These are phyloP conservation scores for Spathaspora girioi DNA, from an alignment of 805 yeast species.

Conservation along the genomic window DNA sequence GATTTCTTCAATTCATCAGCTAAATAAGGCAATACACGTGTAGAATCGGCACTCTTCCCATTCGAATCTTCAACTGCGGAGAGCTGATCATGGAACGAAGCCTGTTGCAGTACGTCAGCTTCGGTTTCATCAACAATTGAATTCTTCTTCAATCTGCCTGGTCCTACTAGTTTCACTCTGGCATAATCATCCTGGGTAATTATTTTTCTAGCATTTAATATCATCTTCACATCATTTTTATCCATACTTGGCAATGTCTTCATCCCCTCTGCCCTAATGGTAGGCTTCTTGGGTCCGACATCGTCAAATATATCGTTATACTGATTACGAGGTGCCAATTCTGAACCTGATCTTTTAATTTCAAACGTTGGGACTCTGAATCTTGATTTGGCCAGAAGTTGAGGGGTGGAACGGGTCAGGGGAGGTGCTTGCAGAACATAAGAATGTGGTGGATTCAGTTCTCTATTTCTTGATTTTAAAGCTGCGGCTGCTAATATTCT, in stretches of 20 bases:
- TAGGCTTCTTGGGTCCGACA: conserved; percentile 17
- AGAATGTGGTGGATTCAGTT: neutral
- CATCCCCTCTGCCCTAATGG: conserved; percentile 44
- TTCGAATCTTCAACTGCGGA: conserved; percentile 1
- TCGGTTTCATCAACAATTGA: conserved; percentile 24
- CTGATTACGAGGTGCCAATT: conserved; percentile 31
- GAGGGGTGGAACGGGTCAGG: neutral
- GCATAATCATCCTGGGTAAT: conserved; percentile 40
- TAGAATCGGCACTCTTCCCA: neutral
- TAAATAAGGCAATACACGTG: conserved; percentile 26
- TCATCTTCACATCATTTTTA: conserved; percentile 39
- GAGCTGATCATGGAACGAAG: conserved; percentile 27
- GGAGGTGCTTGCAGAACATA: neutral
- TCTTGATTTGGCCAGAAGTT: conserved; percentile 16
- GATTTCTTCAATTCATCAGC: conserved; percentile 32
- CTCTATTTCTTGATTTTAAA: neutral
- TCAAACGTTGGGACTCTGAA: conserved; percentile 42
- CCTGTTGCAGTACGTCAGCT: conserved; percentile 28
- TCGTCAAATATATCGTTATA: conserved; percentile 40
- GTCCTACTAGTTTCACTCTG: conserved; percentile 27
- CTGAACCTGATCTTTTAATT: conserved; percentile 33
- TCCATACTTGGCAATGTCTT: conserved; percentile 49
- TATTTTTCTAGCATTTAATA: conserved; percentile 33
- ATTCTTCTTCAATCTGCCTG: conserved; percentile 17
- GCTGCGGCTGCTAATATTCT: conserved; percentile 1